phyloP scores from a whole-genome alignment of 2,329 filamentous ascomycete genomes.

The Exophiala oligosperma region DNA sequence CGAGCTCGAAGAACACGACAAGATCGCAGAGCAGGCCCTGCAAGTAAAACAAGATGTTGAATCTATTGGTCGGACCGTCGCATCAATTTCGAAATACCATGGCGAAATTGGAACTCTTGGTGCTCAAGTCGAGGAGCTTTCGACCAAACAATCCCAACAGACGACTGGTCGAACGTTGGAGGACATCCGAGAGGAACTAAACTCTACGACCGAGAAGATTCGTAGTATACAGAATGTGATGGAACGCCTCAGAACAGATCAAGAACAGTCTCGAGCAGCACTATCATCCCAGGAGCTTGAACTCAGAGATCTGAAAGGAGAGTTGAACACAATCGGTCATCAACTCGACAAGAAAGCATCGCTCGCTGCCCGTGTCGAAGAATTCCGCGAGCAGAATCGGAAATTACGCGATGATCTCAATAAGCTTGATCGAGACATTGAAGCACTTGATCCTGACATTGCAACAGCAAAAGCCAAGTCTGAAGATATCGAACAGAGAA shows the following conservation, averaged over 20 bases:
- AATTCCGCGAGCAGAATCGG: conserved; percentile 66
- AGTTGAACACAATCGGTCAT: conserved; percentile 67
- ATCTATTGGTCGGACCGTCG: conserved; percentile 71
- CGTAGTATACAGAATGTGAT: conserved; percentile 64
- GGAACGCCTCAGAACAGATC: conserved; percentile 66
- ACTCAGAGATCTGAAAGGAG: conserved; percentile 70
- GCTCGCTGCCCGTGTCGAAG: conserved; percentile 69
- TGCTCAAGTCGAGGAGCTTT: conserved; percentile 71
- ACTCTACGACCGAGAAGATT: conserved; percentile 65
- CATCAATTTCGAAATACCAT: conserved; percentile 70
- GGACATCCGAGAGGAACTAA: conserved; percentile 78
- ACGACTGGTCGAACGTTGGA: conserved; percentile 70
- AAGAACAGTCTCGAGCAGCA: conserved; percentile 68
- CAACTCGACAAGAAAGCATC: conserved; percentile 79
- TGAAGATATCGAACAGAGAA: conserved; percentile 72
- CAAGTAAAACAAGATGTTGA: conserved; percentile 73
- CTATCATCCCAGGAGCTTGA: conserved; percentile 74
- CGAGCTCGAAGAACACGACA: conserved; percentile 68
- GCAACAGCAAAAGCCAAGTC: conserved; percentile 72
- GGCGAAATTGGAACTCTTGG: conserved; percentile 72
- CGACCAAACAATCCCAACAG: conserved; percentile 71
- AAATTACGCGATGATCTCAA: conserved; percentile 71
- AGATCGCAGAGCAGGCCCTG: conserved; percentile 59
- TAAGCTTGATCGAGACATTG: conserved; percentile 70
- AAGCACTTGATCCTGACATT: conserved; percentile 72